Conservation (phyloP, 345 rosid species). For the Eucalyptus pauciflora region DNA sequence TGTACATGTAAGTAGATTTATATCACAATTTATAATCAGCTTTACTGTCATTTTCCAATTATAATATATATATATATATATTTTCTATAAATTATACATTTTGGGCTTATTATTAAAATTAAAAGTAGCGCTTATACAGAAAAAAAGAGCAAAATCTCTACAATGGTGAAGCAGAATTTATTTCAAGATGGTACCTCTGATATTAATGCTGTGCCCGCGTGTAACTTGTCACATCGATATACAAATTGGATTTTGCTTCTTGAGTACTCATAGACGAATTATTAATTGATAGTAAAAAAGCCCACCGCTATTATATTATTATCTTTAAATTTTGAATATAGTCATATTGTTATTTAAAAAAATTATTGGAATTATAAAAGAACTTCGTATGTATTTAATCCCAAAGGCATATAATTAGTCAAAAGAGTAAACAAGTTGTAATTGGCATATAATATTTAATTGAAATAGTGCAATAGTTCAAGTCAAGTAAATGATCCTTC, state of each 20-base stretch:
- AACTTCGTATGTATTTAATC: too few relatives aligned
- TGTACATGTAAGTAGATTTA: too few relatives aligned
- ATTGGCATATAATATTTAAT: too few relatives aligned
- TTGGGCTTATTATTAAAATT: accelerated
- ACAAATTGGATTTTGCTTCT: background rate
- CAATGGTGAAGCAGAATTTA: background rate
- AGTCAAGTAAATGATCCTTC: too few relatives aligned
- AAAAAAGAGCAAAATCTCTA: background rate
- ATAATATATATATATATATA: too few relatives aligned
- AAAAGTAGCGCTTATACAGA: accelerated
- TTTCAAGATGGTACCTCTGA: background rate
- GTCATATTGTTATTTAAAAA: background rate
- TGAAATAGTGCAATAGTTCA: accelerated
- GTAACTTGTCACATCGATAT: background rate
- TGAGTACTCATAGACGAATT: background rate
- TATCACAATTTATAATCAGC: too few relatives aligned
- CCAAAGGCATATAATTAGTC: background rate
- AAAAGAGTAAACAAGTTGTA: too few relatives aligned
- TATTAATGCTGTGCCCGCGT: accelerated
- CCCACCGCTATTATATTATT: background rate
- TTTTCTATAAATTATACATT: too few relatives aligned
- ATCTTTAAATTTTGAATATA: background rate
- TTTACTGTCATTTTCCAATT: too few relatives aligned
- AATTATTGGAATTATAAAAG: too few relatives aligned
- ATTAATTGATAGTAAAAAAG: background rate